A percentile compares a stretch with the other conserved stretches of the same genome.
Evolutionary conservation across 176 grass and related monocot genomes (phyloP).

Genomic region (Musa schizocarpa): DNA sequence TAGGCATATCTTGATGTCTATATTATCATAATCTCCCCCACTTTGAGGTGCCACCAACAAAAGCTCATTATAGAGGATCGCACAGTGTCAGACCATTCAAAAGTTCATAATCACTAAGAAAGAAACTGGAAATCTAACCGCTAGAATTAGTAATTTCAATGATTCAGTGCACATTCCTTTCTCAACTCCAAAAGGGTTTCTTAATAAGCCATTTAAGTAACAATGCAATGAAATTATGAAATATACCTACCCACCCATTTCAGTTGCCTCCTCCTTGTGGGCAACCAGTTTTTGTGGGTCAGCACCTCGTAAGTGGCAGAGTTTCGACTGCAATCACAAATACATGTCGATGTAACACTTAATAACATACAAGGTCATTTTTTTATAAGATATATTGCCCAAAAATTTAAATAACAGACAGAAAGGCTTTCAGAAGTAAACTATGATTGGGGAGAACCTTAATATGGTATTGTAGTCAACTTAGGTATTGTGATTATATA

Average conservation of each 20-base stretch:
- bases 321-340: conserved; percentile 47
- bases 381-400: neutral
- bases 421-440: neutral
- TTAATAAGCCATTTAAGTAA: neutral
- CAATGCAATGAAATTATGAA: neutral
- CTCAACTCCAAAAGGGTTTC: no score
- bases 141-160: no score
- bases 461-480: neutral
- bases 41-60: no score
- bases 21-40: no score
- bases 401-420: neutral
- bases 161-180: no score
- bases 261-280: conserved; percentile 80
- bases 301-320: conserved; percentile 63
- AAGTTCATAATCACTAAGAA: no score
- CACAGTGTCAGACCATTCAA: no score
- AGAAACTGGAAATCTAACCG: no score
- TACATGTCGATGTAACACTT: neutral
- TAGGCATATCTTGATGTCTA: no score
- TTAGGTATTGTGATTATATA: neutral
- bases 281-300: conserved; percentile 52
- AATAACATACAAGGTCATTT: neutral
- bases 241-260: conserved; percentile 92
- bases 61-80: no score
- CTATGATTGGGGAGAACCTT: neutral